Base-by-base conservation (phyloP, 2,329 filamentous ascomycete genomes). In the Leptographium flavum region DNA sequence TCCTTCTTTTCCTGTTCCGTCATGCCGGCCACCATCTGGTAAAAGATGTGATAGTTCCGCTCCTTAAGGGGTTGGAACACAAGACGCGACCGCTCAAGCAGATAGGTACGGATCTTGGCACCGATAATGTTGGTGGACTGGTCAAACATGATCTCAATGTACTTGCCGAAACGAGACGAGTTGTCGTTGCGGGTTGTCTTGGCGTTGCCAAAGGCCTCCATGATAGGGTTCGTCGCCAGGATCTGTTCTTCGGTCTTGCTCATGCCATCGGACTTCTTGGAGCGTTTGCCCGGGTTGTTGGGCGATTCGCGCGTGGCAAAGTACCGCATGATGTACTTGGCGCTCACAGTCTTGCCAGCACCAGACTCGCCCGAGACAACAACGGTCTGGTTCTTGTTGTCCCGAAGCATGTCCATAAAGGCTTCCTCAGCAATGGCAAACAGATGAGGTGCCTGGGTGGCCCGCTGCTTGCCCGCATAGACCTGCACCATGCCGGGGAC, bases 131-230 rank as follows among this genome's bases (percentile, higher is more conserved):
- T 92, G 50, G 87, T 94, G 57, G 82, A 77, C 51, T 86, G 78
- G 66, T 96, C 88, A 63, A 98, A 98, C 87, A 96, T 90, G 61
- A 98, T 98, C 68, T 98, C 92, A 56, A 98, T 96, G 64, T 98
- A 98, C 72, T 98, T 98, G 63, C 92, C 92, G 65, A 98, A 98
- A 58, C 92, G 79, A 36, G 92, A 98, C 38, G 92, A 98, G 67
- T 98, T 98, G 67, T 98, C 92, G 68, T 98, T 98, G 62, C 92
- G 77, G 11, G 92, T 98, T n/a, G 92, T 98, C 69, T 98, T 98
- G 45, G 92, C 92, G 69, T 98, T 98, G 62, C 92, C 92, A 60
- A 98, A 98, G 30, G 92, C 90, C 76, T 98, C 92, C 92, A 98
- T 98, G 61, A 98, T 94, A 33, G 92, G 92, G 62, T 98, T 98